Percentiles rank a stretch among this genome's conserved stretches.
Evolutionary conservation across 495 filamentous ascomycete genomes (phyloP).

Genomic region (Daldinia loculata): DNA sequence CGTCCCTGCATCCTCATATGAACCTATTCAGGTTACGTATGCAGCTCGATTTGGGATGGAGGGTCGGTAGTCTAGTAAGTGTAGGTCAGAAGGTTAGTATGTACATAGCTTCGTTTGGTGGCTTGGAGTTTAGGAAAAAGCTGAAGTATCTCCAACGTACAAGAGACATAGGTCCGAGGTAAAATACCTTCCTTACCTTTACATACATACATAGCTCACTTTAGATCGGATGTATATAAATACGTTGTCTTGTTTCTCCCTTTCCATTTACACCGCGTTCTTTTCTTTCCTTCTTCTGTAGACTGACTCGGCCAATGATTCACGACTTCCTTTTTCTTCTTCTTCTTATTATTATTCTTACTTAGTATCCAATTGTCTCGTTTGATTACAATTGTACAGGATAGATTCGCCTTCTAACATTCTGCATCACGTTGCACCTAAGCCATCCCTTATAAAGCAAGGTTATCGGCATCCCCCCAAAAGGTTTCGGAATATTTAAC

Average conservation of each 20-base stretch:
- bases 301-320: constrained; percentile 24
- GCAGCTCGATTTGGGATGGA: constrained; percentile 20
- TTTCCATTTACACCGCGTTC: constrained; percentile 15
- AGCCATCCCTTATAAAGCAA: constrained; percentile 22
- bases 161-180: background rate
- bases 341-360: constrained; percentile 1
- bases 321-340: constrained; percentile 10
- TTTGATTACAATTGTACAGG: constrained; percentile 30
- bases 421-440: constrained; percentile 33
- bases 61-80: constrained; percentile 30
- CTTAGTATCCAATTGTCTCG: constrained; percentile 12
- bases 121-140: background rate
- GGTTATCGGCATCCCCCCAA: constrained; percentile 11
- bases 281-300: constrained; percentile 19
- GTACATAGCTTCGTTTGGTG: constrained; percentile 4
- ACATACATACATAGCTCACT: too few relatives aligned
- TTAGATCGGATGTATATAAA: constrained; percentile 25
- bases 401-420: constrained; percentile 28
- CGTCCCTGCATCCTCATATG: constrained; percentile 29
- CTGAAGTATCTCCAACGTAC: constrained; percentile 19
- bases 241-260: constrained; percentile 8
- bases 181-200: too few relatives aligned
- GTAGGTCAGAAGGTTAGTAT: constrained; percentile 3
- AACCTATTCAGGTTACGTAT: constrained; percentile 12
- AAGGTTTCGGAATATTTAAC: constrained; percentile 8